Conservation (phyloP, 306 rosid genomes). For the Dryas drummondii region DNA sequence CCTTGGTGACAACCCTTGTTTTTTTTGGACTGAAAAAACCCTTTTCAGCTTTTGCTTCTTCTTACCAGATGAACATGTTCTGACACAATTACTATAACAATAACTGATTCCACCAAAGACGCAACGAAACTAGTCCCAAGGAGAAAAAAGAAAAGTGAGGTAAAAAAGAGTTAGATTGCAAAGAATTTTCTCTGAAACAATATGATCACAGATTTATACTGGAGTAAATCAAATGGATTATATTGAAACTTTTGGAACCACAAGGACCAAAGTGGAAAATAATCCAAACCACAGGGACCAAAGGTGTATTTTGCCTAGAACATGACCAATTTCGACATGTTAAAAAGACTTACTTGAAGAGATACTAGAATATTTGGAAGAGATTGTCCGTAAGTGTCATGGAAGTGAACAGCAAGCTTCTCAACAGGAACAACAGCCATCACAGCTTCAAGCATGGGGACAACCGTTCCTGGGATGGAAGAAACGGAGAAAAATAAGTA, state of each 20-base stretch:
- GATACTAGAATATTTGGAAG: constrained; percentile 76
- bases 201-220: neutral
- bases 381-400: constrained; percentile 90
- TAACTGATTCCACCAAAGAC: neutral
- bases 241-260: no score
- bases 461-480: constrained; percentile 53
- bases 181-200: neutral
- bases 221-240: neutral
- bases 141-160: neutral
- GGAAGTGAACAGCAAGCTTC: constrained; percentile 88
- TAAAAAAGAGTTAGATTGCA: neutral
- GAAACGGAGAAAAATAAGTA: neutral
- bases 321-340: neutral
- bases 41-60: neutral
- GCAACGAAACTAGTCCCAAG: neutral
- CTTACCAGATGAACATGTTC: neutral
- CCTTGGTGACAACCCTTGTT: neutral
- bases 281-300: neutral
- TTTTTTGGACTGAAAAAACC: neutral
- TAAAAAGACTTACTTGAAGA: constrained; percentile 66
- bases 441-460: constrained; percentile 84
- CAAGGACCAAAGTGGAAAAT: no score
- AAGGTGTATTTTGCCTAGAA: no score
- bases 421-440: constrained; percentile 76
- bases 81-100: neutral